Evolutionary conservation across 768 basidiomycete species (phyloP), one percentile per base, ranked within the genome.

Genomic region (Galerina marginata): DNA sequence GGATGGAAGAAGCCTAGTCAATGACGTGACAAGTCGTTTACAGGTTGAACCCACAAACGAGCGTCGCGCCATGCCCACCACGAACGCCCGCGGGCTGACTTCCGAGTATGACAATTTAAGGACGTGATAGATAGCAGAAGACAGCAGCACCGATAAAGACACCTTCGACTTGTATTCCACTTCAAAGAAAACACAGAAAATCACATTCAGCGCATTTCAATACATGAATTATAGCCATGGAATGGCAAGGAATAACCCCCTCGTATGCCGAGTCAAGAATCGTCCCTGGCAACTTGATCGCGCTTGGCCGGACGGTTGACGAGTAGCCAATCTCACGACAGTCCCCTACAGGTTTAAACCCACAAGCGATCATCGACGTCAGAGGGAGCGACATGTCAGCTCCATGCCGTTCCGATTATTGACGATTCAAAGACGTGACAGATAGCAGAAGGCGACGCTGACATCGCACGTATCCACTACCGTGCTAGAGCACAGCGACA

Each of bases 231-330:
- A 25, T 7, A 20, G 5, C 25, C 29, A 39, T 4, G 10, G 20
- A 37, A 52, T n/a, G 12, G 36, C 29, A 52, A 38, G 16, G 15
- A 38, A 39, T 33, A 52, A 52, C 29, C 50, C 50, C 50, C 50
- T 52, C 50, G 50, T 38, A 52, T 52, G 50, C 50, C 36, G 23
- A 37, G 36, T 15, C 33, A 52, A n/a, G 20, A 38, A 52, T 36
- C 44, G 9, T 25, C n/a, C 11, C 44, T 33, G 7, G 29, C 29
- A 20, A 20, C 20, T 20, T 20, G 29, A 4, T 33, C 29, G 29
- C 29, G 29, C 29, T 33, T 33, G 7, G 29, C 29, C 29, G 29
- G 29, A 33, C 4, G 29, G 29, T 5, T 7, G 29, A 33, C 29
- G 29, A 33, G 7, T 5, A 33, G 29, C 20, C 20, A 20, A 20